Percentiles rank a stretch among this genome's conserved stretches.
Evolutionary conservation across 1,284 basidiomycete species (phyloP).

Genomic region (Macrocystidia cucumis): DNA sequence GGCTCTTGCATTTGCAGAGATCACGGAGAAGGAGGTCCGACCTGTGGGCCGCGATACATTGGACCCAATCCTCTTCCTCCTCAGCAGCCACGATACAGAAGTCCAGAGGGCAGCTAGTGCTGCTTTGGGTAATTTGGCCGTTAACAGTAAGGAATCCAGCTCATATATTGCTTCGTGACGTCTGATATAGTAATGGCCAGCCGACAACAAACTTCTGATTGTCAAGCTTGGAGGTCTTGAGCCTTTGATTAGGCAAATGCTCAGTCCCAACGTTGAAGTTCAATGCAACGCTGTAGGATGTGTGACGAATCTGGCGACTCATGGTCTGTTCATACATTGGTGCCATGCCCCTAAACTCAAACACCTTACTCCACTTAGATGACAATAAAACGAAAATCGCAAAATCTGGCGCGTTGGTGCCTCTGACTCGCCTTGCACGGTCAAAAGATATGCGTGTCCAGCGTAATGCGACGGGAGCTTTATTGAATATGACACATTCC

Average conservation of each 20-base stretch:
- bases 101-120: constrained; percentile 98
- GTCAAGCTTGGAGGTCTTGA: constrained; percentile 98
- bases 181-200: constrained; percentile 32
- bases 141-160: constrained; percentile 73
- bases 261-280: constrained; percentile 98
- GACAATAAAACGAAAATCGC: constrained; percentile 99
- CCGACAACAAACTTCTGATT: constrained; percentile 98
- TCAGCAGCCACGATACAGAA: constrained; percentile 97
- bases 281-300: constrained; percentile 99
- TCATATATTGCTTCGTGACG: constrained; percentile 12
- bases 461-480: constrained; percentile 95
- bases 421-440: constrained; percentile 91
- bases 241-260: constrained; percentile 98
- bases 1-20: constrained; percentile 97
- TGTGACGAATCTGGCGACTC: constrained; percentile 97
- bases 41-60: constrained; percentile 96
- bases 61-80: constrained; percentile 95
- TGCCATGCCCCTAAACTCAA: constrained; percentile 8
- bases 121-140: constrained; percentile 96
- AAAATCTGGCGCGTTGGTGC: constrained; percentile 96
- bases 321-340: constrained; percentile 53
- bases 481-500: constrained; percentile 99
- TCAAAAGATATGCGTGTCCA: constrained; percentile 99
- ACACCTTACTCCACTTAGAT: constrained; percentile 41
- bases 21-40: constrained; percentile 98